phyloP scores from a whole-genome alignment of 140 eudicot genomes.

The Ambrosia hybrid region DNA sequence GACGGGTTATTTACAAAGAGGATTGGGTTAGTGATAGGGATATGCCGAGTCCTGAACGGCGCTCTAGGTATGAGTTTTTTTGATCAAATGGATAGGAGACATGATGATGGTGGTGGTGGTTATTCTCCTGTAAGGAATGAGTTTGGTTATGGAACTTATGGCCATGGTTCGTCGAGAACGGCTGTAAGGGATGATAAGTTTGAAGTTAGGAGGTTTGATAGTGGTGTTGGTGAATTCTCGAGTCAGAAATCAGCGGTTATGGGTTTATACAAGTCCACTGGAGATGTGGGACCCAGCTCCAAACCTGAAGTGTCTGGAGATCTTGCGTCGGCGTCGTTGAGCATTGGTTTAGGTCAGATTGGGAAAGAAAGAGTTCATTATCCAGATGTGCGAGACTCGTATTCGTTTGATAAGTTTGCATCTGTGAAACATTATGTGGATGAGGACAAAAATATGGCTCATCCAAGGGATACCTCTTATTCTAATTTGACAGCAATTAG shows the following conservation, averaged over 20 bases:
- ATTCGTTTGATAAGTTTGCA: slow-evolving; percentile 33
- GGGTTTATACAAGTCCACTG: slow-evolving; percentile 31
- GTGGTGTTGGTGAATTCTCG: slow-evolving; percentile 23
- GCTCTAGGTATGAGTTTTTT: slow-evolving; percentile 30
- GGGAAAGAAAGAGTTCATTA: slow-evolving; percentile 47
- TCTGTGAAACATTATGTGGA: slow-evolving; percentile 29
- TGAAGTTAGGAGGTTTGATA: slow-evolving; percentile 37
- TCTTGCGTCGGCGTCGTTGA: slow-evolving; percentile 29
- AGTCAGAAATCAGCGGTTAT: slow-evolving; percentile 26
- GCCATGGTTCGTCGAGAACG: slow-evolving; percentile 26
- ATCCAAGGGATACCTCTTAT: slow-evolving; percentile 27
- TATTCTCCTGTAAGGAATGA: slow-evolving; percentile 31
- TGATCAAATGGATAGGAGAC: slow-evolving; percentile 33
- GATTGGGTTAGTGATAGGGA: slow-evolving; percentile 37
- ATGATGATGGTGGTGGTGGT: slow-evolving; percentile 29
- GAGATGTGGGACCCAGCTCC: slow-evolving; percentile 34
- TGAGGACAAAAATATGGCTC: slow-evolving; percentile 28
- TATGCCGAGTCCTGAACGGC: slow-evolving; percentile 22
- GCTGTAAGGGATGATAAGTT: slow-evolving; percentile 32
- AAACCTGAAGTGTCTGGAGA: slow-evolving; percentile 24
- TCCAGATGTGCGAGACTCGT: slow-evolving; percentile 30
- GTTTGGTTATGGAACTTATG: slow-evolving; percentile 29
- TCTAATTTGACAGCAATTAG: slow-evolving; percentile 23
- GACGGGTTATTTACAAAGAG: slow-evolving; percentile 31
- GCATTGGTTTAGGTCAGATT: slow-evolving; percentile 30